These are phyloP conservation scores for Apiotrichum sp. DNA, from an alignment of 1,284 basidiomycete genomes.

Conservation along the genomic window DNA sequence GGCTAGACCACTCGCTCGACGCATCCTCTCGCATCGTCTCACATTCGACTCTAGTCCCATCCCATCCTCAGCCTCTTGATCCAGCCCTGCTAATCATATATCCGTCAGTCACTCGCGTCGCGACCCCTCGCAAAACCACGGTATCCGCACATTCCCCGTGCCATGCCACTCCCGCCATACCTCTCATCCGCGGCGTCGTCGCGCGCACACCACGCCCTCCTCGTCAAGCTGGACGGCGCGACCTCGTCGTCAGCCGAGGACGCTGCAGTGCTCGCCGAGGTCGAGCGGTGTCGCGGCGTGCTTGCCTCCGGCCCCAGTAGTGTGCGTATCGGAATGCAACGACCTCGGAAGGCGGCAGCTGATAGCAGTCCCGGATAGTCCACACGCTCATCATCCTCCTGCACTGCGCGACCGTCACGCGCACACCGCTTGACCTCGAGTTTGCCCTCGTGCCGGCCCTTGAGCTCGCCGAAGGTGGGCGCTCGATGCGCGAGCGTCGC, in stretches of 20 bases:
- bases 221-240: slow-evolving; percentile 30
- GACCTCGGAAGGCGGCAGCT: too few species aligned
- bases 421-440: slow-evolving; percentile 13
- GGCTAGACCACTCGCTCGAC: too few species aligned
- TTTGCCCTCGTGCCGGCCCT: slow-evolving; percentile 40
- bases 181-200: slow-evolving; percentile 40
- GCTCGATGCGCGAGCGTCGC: slow-evolving; percentile 22
- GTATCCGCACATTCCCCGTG: background rate
- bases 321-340: slow-evolving; percentile 14
- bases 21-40: too few species aligned
- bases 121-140: background rate
- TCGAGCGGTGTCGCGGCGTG: slow-evolving; percentile 17
- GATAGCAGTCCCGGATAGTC: slow-evolving; percentile 23
- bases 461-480: slow-evolving; percentile 37
- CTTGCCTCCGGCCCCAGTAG: slow-evolving; percentile 14
- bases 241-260: slow-evolving; percentile 28
- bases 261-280: slow-evolving; percentile 20
- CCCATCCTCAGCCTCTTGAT: too few species aligned
- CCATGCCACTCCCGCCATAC: slow-evolving; percentile 33
- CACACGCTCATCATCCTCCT: slow-evolving; percentile 37
- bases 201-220: slow-evolving; percentile 37
- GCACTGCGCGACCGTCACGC: slow-evolving; percentile 23
- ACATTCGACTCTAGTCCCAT: too few species aligned
- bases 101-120: background rate
- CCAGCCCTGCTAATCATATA: too few species aligned